phyloP scores from a whole-genome alignment of 2,329 filamentous ascomycete genomes.

The Clarireedia paspali region DNA sequence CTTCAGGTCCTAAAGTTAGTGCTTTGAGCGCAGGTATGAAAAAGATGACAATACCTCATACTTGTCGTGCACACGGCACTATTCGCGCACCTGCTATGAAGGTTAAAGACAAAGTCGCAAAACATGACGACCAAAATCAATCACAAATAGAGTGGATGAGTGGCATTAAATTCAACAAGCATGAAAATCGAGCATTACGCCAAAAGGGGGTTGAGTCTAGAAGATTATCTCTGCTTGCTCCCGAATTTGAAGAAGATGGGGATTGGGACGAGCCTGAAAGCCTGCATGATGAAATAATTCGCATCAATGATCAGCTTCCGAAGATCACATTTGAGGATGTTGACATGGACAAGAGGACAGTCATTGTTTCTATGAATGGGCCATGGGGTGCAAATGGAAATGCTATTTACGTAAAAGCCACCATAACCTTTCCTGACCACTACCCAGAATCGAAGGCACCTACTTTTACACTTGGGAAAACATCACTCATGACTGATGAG shows the following conservation, averaged over 20 bases:
- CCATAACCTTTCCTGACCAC: conserved; percentile 48
- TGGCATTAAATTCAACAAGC: conserved; percentile 52
- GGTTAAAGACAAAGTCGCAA: conserved; percentile 22
- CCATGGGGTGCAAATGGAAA: conserved; percentile 53
- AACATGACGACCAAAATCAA: conserved; percentile 36
- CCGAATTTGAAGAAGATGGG: conserved; percentile 28
- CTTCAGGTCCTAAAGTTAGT: conserved; percentile 31
- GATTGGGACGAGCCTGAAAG: conserved; percentile 53
- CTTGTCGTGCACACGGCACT: conserved; percentile 16
- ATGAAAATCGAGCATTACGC: conserved; percentile 13
- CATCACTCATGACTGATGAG: conserved; percentile 51
- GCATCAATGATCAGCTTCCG: conserved; percentile 52
- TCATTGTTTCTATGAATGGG: conserved; percentile 55
- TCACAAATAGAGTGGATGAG: conserved; percentile 63
- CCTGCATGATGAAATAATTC: conserved; percentile 57
- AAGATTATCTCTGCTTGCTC: conserved; percentile 25
- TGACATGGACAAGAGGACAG: conserved; percentile 51
- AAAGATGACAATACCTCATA: conserved; percentile 35
- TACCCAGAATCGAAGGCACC: conserved; percentile 53
- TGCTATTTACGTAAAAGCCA: conserved; percentile 54
- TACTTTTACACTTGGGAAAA: conserved; percentile 53
- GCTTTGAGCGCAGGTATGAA: conserved; percentile 30
- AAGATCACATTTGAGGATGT: conserved; percentile 59
- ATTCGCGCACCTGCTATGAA: conserved; percentile 27
- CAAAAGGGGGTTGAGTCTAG: conserved; percentile 21